Conservation (phyloP, 495 filamentous ascomycete genomes). For the Glutinoglossum americanum region DNA sequence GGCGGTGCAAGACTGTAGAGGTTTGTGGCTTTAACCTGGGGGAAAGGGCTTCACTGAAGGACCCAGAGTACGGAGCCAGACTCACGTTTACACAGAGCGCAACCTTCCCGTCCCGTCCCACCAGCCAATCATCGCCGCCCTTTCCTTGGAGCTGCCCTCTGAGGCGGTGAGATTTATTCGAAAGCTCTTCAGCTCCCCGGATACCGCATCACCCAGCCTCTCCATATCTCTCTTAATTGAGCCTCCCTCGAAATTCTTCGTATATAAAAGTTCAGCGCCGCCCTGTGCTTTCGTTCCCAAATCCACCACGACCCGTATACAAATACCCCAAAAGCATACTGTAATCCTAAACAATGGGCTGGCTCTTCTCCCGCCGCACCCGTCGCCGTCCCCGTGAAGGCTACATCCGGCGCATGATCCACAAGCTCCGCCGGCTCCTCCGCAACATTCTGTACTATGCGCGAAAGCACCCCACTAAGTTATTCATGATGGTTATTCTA, state of each 20-base stretch:
- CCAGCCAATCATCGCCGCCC: neutral
- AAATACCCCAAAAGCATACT: neutral
- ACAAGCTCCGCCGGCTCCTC: slow-evolving; percentile 47
- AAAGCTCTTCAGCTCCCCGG: neutral
- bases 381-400: slow-evolving; percentile 45
- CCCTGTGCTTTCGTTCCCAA: too few relatives aligned
- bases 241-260: neutral
- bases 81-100: neutral
- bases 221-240: neutral
- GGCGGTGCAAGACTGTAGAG: neutral
- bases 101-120: too few relatives aligned
- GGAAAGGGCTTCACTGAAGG: neutral
- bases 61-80: neutral
- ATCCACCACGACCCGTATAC: neutral
- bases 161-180: too few relatives aligned
- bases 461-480: slow-evolving; percentile 57
- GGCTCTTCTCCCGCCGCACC: slow-evolving; percentile 25
- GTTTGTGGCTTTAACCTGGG: neutral
- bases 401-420: slow-evolving; percentile 46
- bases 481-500: slow-evolving; percentile 66
- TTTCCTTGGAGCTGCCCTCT: too few relatives aligned
- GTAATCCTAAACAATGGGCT: neutral
- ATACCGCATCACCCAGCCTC: too few relatives aligned
- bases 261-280: too few relatives aligned
- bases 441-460: slow-evolving; percentile 57